These are phyloP conservation scores for Talaromyces sp. DNA, from an alignment of 2,329 filamentous ascomycete species.

Conservation along the genomic window DNA sequence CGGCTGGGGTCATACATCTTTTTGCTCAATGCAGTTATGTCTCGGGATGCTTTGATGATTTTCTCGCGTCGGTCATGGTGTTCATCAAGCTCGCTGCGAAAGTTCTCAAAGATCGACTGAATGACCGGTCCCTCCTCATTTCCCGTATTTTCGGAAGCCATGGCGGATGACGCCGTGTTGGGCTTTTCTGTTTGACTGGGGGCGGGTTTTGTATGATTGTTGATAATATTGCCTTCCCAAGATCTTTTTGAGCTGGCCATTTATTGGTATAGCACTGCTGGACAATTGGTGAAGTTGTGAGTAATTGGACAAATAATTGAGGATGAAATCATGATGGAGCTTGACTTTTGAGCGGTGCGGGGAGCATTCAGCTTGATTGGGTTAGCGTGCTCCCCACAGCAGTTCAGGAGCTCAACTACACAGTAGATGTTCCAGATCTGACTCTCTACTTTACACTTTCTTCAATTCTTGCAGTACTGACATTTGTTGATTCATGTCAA, in stretches of 20 bases:
- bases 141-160: constrained; percentile 3
- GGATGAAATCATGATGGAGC: neutral
- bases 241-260: constrained; percentile 18
- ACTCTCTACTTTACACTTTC: neutral
- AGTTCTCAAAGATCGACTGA: constrained; percentile 74
- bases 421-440: neutral
- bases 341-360: constrained; percentile 6
- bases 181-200: neutral
- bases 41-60: constrained; percentile 81
- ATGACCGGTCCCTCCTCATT: neutral
- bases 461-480: neutral
- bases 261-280: neutral
- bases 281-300: neutral
- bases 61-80: constrained; percentile 90
- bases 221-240: constrained; percentile 17
- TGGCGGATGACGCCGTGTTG: neutral
- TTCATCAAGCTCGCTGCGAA: constrained; percentile 84
- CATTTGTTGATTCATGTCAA: neutral
- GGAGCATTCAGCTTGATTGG: constrained; percentile 2
- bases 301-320: neutral
- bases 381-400: neutral
- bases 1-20: constrained; percentile 68
- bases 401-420: neutral
- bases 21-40: constrained; percentile 92
- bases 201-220: neutral